Percentiles rank a stretch among this genome's conserved stretches.
Conservation (phyloP, 2,329 filamentous ascomycete genomes). For the Graphilbum ipis-grandicollis region DNA sequence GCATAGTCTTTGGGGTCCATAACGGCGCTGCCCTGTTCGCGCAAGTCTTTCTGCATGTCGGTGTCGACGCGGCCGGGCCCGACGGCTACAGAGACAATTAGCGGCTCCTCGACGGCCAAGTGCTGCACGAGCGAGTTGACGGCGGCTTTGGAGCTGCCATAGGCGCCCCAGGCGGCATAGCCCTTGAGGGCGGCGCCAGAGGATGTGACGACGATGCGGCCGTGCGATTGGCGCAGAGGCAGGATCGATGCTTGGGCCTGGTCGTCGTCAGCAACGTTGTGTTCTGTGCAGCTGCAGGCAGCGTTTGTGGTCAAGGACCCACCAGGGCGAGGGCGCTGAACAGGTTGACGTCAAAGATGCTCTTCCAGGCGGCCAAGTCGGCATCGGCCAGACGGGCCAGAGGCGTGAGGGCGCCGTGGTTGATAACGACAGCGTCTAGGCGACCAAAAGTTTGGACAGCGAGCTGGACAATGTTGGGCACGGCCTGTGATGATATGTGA, state of each 20-base stretch:
- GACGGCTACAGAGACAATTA: slow-evolving; percentile 55
- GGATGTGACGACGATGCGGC: slow-evolving; percentile 61
- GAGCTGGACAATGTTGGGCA: slow-evolving; percentile 43
- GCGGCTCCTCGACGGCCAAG: slow-evolving; percentile 58
- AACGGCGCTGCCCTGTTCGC: slow-evolving; percentile 35
- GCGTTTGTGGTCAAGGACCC: no score
- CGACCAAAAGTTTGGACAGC: slow-evolving; percentile 51
- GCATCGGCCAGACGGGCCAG: slow-evolving; percentile 52
- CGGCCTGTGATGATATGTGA: slow-evolving; percentile 22
- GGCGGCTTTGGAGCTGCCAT: slow-evolving; percentile 70
- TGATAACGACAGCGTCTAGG: slow-evolving; percentile 71
- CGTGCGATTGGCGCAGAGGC: slow-evolving; percentile 48
- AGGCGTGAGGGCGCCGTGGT: slow-evolving; percentile 70
- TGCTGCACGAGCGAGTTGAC: slow-evolving; percentile 64
- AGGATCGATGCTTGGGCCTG: slow-evolving; percentile 58
- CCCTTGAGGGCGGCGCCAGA: slow-evolving; percentile 55
- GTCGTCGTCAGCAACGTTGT: no score
- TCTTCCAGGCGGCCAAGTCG: slow-evolving; percentile 57
- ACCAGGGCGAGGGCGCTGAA: slow-evolving; percentile 71
- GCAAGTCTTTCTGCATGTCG: slow-evolving; percentile 72
- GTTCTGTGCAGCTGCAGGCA: slow-evolving; percentile 3
- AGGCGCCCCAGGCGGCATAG: slow-evolving; percentile 61
- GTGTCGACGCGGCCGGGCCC: slow-evolving; percentile 75
- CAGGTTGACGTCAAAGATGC: slow-evolving; percentile 67
- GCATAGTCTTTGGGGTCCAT: slow-evolving; percentile 43